Evolutionary conservation across 257 asterid species (phyloP), one percentile per base, ranked within the genome.

Genomic region (Ligustrum vulgare): DNA sequence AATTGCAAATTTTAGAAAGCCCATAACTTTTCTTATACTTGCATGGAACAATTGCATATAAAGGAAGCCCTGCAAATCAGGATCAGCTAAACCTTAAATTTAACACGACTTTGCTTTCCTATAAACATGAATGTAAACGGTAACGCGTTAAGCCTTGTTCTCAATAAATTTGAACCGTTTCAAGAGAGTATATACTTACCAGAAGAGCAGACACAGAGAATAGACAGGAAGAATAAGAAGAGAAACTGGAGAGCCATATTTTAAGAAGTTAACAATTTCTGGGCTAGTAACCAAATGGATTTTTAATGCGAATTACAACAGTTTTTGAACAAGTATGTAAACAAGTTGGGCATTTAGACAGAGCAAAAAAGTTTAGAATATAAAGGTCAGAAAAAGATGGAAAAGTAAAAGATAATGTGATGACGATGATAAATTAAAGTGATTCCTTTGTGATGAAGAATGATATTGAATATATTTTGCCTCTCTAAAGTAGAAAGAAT

Each of bases 381-480:
- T n/a, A 69, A 69, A 77, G 63, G 35, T 35, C n/a, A 31, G 79
- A 82, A 73, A 56, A 67, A 75, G 71, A 71, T 74, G 81, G 71
- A 78, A 89, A 90, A 85, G 91, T 70, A 47, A 88, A 75, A 78
- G 75, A 85, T 84, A 84, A 84, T 89, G 81, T 85, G 71, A 77
- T 71, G 34, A 32, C 72, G 73, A 70, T 82, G 81, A 79, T 70
- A 80, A 80, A 84, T 84, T 75, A 80, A 87, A 83, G 87, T 72
- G 87, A 18, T 91, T 93, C 28, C 98, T 93, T 93, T 91, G 92
- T 67, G 70, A 71, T 60, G 92, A 93, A 93, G 98, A 88, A 78
- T 83, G 81, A 80, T 54, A 81, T 81, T 77, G 79, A 82, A 84
- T 80, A 75, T 77, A 56, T 87, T 76, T 82, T 78, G 86, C 82